phyloP scores from a whole-genome alignment of 371 early-diverging fungal genomes.

The Rhizopus arrhizus region DNA sequence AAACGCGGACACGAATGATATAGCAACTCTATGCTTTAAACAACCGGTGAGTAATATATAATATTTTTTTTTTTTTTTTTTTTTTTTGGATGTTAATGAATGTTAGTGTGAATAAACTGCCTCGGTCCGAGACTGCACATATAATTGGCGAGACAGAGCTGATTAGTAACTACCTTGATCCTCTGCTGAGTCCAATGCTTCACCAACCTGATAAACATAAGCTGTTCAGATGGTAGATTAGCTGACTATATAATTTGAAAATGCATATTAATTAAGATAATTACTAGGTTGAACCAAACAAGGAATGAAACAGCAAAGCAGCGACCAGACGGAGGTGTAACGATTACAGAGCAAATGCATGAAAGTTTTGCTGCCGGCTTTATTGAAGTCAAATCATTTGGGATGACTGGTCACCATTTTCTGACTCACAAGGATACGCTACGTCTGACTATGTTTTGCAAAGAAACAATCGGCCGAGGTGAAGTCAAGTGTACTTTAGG shows the following conservation, averaged over 20 bases:
- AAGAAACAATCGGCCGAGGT: conserved; percentile 20
- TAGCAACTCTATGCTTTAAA: too few species aligned
- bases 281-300: conserved; percentile 8
- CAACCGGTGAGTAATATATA: too few species aligned
- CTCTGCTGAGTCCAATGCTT: neutral
- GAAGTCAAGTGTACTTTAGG: conserved; percentile 20
- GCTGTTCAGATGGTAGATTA: neutral
- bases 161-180: conserved; percentile 4
- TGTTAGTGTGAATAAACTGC: too few species aligned
- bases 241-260: neutral
- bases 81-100: too few species aligned
- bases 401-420: conserved; percentile 4
- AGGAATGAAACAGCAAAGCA: neutral
- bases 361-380: conserved; percentile 21
- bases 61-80: too few species aligned
- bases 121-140: neutral
- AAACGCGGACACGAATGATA: too few species aligned
- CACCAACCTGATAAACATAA: neutral
- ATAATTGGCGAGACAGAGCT: conserved; percentile 4
- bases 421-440: conserved; percentile 24
- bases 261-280: conserved; percentile 2
- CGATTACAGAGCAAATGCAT: conserved; percentile 1
- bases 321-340: conserved; percentile 16
- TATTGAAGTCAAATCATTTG: conserved; percentile 20
- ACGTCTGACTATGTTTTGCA: conserved; percentile 19